Evolutionary conservation across 192 early-diverging fungal species (phyloP).

Genomic region (Rhizophagus prolifer): DNA sequence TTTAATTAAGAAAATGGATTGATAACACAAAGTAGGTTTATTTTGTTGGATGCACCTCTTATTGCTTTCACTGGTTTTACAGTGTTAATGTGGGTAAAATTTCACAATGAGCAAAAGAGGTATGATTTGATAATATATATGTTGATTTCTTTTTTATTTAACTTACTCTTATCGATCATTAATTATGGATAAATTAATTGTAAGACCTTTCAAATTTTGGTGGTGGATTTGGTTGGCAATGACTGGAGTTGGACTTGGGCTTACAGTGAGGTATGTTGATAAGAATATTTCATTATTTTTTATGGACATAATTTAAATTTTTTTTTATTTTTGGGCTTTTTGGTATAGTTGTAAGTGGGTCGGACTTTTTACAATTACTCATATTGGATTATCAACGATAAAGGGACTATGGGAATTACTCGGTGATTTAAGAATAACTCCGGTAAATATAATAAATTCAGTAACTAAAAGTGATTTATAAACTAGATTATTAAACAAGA

Average conservation of each 20-base stretch:
- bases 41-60: constrained; percentile 88
- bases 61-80: constrained; percentile 83
- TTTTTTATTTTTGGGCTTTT: not conserved
- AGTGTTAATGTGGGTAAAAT: constrained; percentile 85
- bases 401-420: constrained; percentile 86
- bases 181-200: not conserved
- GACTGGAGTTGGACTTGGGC: constrained; percentile 81
- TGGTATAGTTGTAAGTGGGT: constrained; percentile 87
- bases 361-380: constrained; percentile 85
- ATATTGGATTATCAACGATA: constrained; percentile 80
- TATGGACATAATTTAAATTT: not conserved
- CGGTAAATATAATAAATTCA: constrained; percentile 31
- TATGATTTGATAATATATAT: not conserved
- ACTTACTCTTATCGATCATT: not conserved
- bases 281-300: not conserved
- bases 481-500: not conserved
- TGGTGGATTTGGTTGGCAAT: constrained; percentile 89
- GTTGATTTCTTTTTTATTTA: not conserved
- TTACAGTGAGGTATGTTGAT: constrained; percentile 36
- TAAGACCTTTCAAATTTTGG: constrained; percentile 65
- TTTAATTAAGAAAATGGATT: constrained; percentile 75
- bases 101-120: constrained; percentile 64
- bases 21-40: constrained; percentile 86
- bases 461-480: constrained; percentile 9
- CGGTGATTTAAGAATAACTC: constrained; percentile 63